Evolutionary conservation across 2,329 filamentous ascomycete species (phyloP).

Genomic region (Neofusicoccum laricinum): DNA sequence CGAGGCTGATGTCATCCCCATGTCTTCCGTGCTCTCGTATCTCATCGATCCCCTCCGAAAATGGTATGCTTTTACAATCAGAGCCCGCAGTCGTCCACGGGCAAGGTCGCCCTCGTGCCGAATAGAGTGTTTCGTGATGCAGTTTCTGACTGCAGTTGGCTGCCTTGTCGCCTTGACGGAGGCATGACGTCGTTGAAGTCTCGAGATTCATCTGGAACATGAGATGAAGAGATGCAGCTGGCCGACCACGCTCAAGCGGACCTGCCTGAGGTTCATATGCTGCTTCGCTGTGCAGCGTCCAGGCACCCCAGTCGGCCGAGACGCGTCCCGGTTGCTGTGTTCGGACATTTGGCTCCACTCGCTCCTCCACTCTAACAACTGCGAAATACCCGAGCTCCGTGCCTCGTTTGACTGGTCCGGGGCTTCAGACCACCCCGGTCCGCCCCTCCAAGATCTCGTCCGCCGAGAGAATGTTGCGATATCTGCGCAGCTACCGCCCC

Average conservation of each 20-base stretch:
- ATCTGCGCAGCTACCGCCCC: neutral
- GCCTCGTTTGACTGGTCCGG: neutral
- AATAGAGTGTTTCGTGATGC: no score
- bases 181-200: neutral
- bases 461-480: neutral
- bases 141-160: neutral
- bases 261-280: neutral
- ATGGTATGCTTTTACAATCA: neutral
- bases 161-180: neutral
- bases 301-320: neutral
- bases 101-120: neutral
- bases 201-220: neutral
- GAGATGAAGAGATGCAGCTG: neutral
- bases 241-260: neutral
- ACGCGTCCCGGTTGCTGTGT: neutral
- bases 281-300: neutral
- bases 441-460: neutral
- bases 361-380: no score
- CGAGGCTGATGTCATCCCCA: neutral
- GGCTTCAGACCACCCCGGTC: neutral
- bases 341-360: neutral
- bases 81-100: neutral
- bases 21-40: neutral
- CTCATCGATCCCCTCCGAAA: neutral
- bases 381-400: slow-evolving; percentile 6